These are phyloP conservation scores for Aureobasidium sp. DNA, from an alignment of 2,329 filamentous ascomycete species.

Conservation along the genomic window DNA sequence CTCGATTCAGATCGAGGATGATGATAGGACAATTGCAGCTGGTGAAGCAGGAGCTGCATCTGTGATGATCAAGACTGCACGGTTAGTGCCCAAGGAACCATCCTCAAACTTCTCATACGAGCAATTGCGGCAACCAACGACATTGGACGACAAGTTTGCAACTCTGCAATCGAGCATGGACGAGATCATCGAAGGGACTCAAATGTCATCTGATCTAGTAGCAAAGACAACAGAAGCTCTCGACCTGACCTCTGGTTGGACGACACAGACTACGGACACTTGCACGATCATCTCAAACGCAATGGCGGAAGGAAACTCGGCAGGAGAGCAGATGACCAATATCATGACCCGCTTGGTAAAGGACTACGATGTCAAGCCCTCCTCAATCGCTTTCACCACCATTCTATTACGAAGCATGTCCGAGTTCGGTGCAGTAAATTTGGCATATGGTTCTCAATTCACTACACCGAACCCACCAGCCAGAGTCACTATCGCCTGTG, in stretches of 20 bases:
- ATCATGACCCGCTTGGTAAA: slow-evolving; percentile 33
- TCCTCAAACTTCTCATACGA: slow-evolving; percentile 1
- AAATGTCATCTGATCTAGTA: neutral
- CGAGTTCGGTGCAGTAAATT: slow-evolving; percentile 70
- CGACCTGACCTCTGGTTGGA: neutral
- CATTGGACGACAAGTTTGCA: slow-evolving; percentile 60
- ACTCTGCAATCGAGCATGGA: slow-evolving; percentile 25
- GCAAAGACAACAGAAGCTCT: neutral
- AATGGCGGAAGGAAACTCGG: slow-evolving; percentile 29
- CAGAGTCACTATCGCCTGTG: slow-evolving; percentile 74
- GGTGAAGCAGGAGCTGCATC: slow-evolving; percentile 75
- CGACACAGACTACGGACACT: neutral
- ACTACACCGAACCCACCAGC: slow-evolving; percentile 72
- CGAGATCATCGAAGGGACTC: neutral
- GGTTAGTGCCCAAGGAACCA: slow-evolving; percentile 40
- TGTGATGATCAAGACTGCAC: slow-evolving; percentile 55
- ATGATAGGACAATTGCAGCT: slow-evolving; percentile 46
- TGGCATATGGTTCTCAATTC: slow-evolving; percentile 69
- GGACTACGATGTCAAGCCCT: slow-evolving; percentile 23
- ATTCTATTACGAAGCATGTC: slow-evolving; percentile 72
- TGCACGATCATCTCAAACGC: slow-evolving; percentile 25
- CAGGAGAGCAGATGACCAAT: slow-evolving; percentile 33
- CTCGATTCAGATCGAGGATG: slow-evolving; percentile 56
- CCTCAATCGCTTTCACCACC: slow-evolving; percentile 38
- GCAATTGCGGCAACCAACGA: slow-evolving; percentile 50